phyloP scores from a whole-genome alignment of 306 rosid species.

The Senna siamea region DNA sequence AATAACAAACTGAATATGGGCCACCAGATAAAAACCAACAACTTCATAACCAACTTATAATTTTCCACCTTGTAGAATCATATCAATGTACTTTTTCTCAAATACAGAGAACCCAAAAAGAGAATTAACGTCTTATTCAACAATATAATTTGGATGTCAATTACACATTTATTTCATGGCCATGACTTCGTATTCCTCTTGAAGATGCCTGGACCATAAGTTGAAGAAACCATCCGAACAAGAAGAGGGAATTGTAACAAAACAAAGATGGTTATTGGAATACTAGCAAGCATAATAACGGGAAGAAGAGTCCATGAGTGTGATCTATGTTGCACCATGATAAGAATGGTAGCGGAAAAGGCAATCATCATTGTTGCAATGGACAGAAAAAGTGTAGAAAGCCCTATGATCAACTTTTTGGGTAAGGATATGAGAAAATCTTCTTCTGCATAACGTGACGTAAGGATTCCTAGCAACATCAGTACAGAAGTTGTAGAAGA shows the following conservation, averaged over 20 bases:
- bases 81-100: too few species aligned
- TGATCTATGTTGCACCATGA: background rate
- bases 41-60: too few species aligned
- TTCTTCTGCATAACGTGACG: conserved; percentile 4
- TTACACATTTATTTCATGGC: background rate
- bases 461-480: background rate
- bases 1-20: too few species aligned
- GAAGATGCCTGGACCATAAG: conserved; percentile 22
- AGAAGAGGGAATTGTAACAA: conserved; percentile 7
- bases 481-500: background rate
- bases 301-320: background rate
- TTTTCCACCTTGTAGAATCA: too few species aligned
- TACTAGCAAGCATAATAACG: background rate
- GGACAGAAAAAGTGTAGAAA: conserved; percentile 1
- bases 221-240: background rate
- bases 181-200: background rate
- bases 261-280: background rate
- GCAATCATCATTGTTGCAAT: conserved; percentile 13
- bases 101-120: too few species aligned
- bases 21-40: too few species aligned
- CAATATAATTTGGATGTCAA: too few species aligned
- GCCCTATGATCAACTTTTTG: background rate
- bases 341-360: background rate
- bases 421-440: conserved; percentile 24
- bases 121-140: too few species aligned